These are phyloP conservation scores for Apiotrichum gracile DNA, from an alignment of 1,284 basidiomycete genomes.

Conservation along the genomic window DNA sequence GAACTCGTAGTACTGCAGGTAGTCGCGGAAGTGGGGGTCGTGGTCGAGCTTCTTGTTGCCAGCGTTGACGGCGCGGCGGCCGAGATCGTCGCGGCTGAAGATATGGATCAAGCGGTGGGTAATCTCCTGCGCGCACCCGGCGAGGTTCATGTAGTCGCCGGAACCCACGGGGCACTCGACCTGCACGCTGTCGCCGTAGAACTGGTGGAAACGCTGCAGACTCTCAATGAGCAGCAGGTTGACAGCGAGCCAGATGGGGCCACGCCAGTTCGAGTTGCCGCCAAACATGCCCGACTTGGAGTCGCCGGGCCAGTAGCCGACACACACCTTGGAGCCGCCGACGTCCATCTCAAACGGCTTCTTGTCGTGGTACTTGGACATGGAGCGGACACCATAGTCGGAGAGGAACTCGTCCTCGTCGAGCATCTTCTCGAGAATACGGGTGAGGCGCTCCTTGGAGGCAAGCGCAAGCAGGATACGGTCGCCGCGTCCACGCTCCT, in stretches of 20 bases:
- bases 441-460: slow-evolving; percentile 79
- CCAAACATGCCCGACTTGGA: slow-evolving; percentile 90
- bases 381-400: slow-evolving; percentile 89
- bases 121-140: slow-evolving; percentile 88
- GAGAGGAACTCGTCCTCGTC: slow-evolving; percentile 94
- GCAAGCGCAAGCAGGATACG: slow-evolving; percentile 83
- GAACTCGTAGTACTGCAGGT: slow-evolving; percentile 58
- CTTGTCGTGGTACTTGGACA: slow-evolving; percentile 84
- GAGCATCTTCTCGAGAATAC: slow-evolving; percentile 91
- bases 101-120: slow-evolving; percentile 95
- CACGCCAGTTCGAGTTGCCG: slow-evolving; percentile 90
- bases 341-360: slow-evolving; percentile 93
- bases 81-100: slow-evolving; percentile 81
- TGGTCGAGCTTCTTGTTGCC: slow-evolving; percentile 78
- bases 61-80: slow-evolving; percentile 83
- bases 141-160: slow-evolving; percentile 92
- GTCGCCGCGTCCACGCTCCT: slow-evolving; percentile 74
- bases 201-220: slow-evolving; percentile 94
- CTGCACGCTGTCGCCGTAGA: slow-evolving; percentile 80
- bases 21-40: slow-evolving; percentile 95
- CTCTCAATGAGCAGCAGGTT: slow-evolving; percentile 62
- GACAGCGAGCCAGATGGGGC: slow-evolving; percentile 80
- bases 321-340: slow-evolving; percentile 82
- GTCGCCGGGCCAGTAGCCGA: slow-evolving; percentile 97
- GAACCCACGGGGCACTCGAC: slow-evolving; percentile 94